Conservation (phyloP, 352 stramenopile species). For the Phytopythium mirpurense region DNA sequence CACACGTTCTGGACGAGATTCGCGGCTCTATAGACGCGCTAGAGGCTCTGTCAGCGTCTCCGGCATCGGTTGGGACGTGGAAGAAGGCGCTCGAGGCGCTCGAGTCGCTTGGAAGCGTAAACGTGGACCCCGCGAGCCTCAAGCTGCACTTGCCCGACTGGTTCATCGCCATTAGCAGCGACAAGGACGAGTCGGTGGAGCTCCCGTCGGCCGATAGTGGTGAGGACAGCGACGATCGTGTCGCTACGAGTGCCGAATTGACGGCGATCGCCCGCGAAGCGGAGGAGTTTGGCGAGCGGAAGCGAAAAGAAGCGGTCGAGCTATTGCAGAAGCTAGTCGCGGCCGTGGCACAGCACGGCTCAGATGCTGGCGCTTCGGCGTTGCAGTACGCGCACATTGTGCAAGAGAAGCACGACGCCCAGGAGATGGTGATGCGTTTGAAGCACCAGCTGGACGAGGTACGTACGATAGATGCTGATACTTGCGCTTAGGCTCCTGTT, state of each 20-base stretch:
- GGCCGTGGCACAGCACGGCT: constrained; percentile 10
- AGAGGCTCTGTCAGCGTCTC: neutral
- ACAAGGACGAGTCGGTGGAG: constrained; percentile 17
- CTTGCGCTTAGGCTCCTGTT: neutral
- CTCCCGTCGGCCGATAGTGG: constrained; percentile 9
- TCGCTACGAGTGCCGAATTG: constrained; percentile 31
- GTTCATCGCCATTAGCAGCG: constrained; percentile 57
- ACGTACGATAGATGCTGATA: constrained; percentile 10
- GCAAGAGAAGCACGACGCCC: constrained; percentile 44
- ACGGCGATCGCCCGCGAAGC: constrained; percentile 35
- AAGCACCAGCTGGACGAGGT: constrained; percentile 57
- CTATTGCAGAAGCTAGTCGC: constrained; percentile 34
- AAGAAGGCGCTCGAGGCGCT: constrained; percentile 23
- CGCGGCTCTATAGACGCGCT: constrained; percentile 19
- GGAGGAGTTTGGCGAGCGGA: constrained; percentile 30
- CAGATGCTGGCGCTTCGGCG: constrained; percentile 13
- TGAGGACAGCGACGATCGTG: constrained; percentile 18
- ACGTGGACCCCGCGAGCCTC: constrained; percentile 35
- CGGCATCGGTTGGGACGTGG: constrained; percentile 24
- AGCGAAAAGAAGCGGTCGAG: constrained; percentile 21
- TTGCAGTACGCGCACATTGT: constrained; percentile 57
- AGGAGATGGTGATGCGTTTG: constrained; percentile 33
- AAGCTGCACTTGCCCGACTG: constrained; percentile 59
- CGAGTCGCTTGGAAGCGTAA: constrained; percentile 38
- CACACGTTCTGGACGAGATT: constrained; percentile 63